Percentiles rank a stretch among this genome's conserved stretches.
These are phyloP conservation scores for Haberlea rhodopensis DNA, from an alignment of 257 asterid genomes.

Conservation along the genomic window DNA sequence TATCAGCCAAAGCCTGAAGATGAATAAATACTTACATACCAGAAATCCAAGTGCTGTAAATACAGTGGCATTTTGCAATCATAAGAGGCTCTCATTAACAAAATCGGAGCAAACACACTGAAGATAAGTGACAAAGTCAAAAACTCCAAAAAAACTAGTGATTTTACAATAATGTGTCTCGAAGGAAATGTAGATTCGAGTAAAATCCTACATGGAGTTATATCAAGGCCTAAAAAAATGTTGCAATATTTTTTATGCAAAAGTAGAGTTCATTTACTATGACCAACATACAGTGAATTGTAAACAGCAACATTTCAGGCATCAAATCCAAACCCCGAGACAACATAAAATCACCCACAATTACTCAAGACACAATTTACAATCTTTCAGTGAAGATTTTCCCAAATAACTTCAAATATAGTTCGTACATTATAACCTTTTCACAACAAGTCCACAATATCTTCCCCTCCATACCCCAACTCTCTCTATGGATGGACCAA, in stretches of 20 bases:
- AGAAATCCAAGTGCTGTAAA: conserved; percentile 18
- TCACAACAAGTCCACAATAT: background rate
- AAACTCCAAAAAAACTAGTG: background rate
- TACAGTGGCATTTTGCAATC: background rate
- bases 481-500: background rate
- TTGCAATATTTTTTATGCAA: background rate
- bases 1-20: conserved; percentile 80
- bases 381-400: background rate
- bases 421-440: background rate
- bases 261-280: background rate
- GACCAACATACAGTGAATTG: conserved; percentile 1
- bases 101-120: background rate
- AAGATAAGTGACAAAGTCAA: background rate
- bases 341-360: conserved; percentile 5
- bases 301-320: background rate
- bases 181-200: conserved; percentile 1
- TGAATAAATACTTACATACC: conserved; percentile 9
- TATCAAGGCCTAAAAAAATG: background rate
- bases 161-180: background rate
- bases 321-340: background rate
- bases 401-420: background rate
- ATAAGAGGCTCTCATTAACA: background rate
- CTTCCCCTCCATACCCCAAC: background rate
- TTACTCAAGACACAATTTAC: conserved; percentile 8
- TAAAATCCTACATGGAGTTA: background rate